Evolutionary conservation across 73 alveolate genomes (phyloP), one percentile per base, ranked within the genome.

Genomic region (Paramecium sonneborni): DNA sequence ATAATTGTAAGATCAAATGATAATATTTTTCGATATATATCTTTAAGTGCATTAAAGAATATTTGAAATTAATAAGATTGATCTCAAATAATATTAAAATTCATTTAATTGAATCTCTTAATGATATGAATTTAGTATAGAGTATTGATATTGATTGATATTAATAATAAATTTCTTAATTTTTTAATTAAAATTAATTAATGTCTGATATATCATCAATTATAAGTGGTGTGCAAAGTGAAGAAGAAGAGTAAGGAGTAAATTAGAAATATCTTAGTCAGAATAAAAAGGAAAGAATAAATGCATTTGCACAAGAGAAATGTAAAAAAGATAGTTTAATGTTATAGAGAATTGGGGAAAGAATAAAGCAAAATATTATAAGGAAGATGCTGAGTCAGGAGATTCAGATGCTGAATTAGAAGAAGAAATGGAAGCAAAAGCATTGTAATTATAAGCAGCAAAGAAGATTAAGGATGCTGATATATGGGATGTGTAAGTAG

Each of bases 371-470:
- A 38, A 79, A 43, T 79, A 41, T 79, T 79, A 79, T 46, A 79
- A 79, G 55, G 90, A 44, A 1, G 32, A 72, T 39, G 90, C 44
- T n/a, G 69, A 79, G 30, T 30, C 62, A 21, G 76, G 35, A 79
- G 90, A 79, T 34, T 79, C 90, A 20, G 90, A 79, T 24, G 87
- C 87, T 23, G 87, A 74, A 5, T 34, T 37, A 6, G 90, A 79
- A n/a, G 90, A 79, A 44, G 90, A 79, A 20, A 44, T 79, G 48
- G 90, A 79, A 79, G 90, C 90, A 3, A 24, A 44, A 79, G 90
- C 44, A 79, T 34, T 79, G 20, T 39, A 79, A 43, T 24, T 24
- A 38, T 10, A 79, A 79, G 69, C 69, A 30, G 41, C 41, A 0
- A 38, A 46, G 55, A 79, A 43, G 55, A 30, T 43, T 21, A 9